Base-by-base conservation (phyloP, 148 eudicot species). In the Beta vulgaris region DNA sequence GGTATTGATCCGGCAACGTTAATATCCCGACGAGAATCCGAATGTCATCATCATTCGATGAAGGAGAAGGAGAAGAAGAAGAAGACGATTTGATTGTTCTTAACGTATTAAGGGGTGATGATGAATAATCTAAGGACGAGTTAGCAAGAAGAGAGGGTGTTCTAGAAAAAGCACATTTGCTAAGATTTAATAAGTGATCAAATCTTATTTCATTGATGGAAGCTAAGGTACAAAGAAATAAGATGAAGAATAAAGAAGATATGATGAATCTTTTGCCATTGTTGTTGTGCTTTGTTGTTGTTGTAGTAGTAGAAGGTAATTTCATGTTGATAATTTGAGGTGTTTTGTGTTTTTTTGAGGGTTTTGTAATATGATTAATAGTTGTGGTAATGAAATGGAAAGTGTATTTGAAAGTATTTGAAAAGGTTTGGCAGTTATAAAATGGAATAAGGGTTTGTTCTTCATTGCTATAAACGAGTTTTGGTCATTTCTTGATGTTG, bases 1-100 rank as follows among this genome's bases (percentile, higher is more conserved):
- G 85, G 81, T 90, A 88, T 16, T 92, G 91, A 73, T 95, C 98
- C 2, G 98, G 97, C 13, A 89, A 83, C 8, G 98, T 95, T 31
- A 87, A 68, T 13, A 95, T 87, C 4, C 98, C 98, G 0, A 89
- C 81, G n/a, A 95, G 90, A 6, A 95, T 77, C 25, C 97, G 83
- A 25, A 95, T 83, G 4, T 87, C 91, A 25, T 74, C 74, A 43
- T 67, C 71, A 21, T 26, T 18, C 9, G 11, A 8, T 12, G 34
- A 0, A 7, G 76, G 40, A 11, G 69, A 54, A 51, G 25, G 10
- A n/a, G n/a, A n/a, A n/a, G 53, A 23, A 1, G 61, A 5, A 3
- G 65, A 32, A 16, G 74, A 63, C 1, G 74, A 68, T 10, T 55
- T 36, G 25, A 18, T 57, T 23, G 65, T 25, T 21, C 28, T 62